A percentile compares a stretch with the other conserved stretches of the same genome.
Conservation (phyloP, 331 rosid genomes). For the Acacia pycnantha region DNA sequence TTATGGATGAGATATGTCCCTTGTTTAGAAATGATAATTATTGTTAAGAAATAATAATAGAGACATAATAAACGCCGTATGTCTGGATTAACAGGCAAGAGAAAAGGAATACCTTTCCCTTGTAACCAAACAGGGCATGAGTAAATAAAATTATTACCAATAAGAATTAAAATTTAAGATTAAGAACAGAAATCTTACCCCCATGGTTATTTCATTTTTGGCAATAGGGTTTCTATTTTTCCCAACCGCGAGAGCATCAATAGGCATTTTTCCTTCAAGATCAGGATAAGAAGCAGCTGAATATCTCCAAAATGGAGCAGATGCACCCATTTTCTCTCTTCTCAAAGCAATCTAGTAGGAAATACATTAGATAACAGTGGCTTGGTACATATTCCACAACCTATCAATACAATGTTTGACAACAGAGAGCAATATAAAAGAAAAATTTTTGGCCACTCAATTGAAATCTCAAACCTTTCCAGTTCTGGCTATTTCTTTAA, state of each 20-base stretch:
- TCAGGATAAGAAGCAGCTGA: conserved; percentile 98
- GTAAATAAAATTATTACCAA: background rate
- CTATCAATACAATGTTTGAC: background rate
- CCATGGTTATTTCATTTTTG: conserved; percentile 43
- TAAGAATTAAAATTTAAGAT: conserved; percentile 6
- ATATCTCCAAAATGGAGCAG: conserved; percentile 96
- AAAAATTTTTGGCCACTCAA: conserved; percentile 24
- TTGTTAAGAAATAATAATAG: too few relatives aligned
- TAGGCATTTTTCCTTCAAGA: conserved; percentile 56
- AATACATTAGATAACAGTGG: conserved; percentile 17
- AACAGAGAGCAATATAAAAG: conserved; percentile 17
- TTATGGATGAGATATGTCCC: background rate
- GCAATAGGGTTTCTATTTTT: conserved; percentile 35
- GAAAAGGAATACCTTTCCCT: background rate
- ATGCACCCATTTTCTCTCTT: conserved; percentile 89
- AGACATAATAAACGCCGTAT: background rate
- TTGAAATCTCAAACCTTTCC: conserved; percentile 69
- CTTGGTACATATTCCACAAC: conserved; percentile 20
- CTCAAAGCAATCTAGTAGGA: conserved; percentile 77
- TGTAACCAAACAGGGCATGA: background rate
- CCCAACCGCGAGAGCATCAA: conserved; percentile 48
- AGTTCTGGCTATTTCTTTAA: conserved; percentile 90
- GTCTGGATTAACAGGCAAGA: background rate
- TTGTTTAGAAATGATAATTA: background rate
- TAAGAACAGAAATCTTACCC: conserved; percentile 48